These are phyloP conservation scores for Metschnikowia cerradonensis DNA, from an alignment of 805 yeast species.

Conservation along the genomic window DNA sequence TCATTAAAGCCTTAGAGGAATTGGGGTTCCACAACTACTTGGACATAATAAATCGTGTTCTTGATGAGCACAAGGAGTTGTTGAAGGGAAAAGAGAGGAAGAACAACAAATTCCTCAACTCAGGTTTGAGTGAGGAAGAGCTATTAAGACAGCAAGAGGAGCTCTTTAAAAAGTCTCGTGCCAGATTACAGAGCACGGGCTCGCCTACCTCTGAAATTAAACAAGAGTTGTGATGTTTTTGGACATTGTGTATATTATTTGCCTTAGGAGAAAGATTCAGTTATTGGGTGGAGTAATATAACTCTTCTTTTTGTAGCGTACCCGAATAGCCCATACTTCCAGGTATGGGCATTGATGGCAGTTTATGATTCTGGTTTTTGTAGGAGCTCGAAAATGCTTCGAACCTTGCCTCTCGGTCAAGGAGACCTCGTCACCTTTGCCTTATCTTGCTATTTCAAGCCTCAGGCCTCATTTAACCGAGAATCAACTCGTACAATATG, in stretches of 20 bases:
- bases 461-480: conserved; percentile 42
- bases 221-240: conserved; percentile 11
- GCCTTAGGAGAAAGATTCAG: conserved; percentile 7
- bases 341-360: neutral
- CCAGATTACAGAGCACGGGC: conserved; percentile 47
- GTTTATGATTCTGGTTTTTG: neutral
- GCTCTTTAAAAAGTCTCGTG: conserved; percentile 74
- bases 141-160: conserved; percentile 88
- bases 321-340: neutral
- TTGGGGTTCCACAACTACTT: conserved; percentile 84
- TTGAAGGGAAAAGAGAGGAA: conserved; percentile 86
- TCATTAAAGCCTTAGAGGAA: conserved; percentile 80
- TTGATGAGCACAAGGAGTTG: conserved; percentile 82
- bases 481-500: conserved; percentile 62
- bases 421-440: neutral
- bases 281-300: neutral
- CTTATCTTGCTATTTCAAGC: neutral
- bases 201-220: conserved; percentile 15
- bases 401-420: neutral
- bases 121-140: conserved; percentile 91
- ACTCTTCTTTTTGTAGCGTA: neutral
- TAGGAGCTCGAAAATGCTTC: neutral
- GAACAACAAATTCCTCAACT: conserved; percentile 87
- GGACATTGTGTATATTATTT: conserved; percentile 13
- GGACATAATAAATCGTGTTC: conserved; percentile 72